Base-by-base conservation (phyloP, 2,329 filamentous ascomycete species). In the Calonectria pseudoturangicola region DNA sequence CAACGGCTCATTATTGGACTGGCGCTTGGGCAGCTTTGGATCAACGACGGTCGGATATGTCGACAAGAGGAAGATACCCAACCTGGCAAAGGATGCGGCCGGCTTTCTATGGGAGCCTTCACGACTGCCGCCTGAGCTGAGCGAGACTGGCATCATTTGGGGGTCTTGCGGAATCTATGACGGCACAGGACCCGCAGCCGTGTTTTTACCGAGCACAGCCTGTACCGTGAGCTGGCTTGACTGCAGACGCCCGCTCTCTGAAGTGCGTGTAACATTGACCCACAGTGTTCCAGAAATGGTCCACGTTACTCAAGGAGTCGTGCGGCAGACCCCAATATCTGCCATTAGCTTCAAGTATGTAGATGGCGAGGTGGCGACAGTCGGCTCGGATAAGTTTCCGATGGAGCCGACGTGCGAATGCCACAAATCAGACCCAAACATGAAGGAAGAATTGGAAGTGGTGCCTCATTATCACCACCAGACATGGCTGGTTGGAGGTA, bases 151-250 rank as follows among this genome's bases (percentile, higher is more conserved):
- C 2, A 3, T 4, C 0, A 54, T 54, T 7, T 66, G 63, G 63
- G 63, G 63, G 3, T 48, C 39, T 8, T 45, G 63, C 18, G 47
- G 47, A 2, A 7, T 15, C 9, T 41, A 41, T 8, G 63, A 66
- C 2, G 25, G 18, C 21, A 8, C 25, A 21, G 21, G 13, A 30
- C 36, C 21, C 33, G 8, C 9, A 2, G 21, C 33, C 36, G n/a
- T 16, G 3, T 41, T 30, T 54, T 18, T 51, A 28, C 47, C 63
- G 2, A 16, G 7, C 6, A 30, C 21, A 15, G 33, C 33, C 9
- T 66, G 63, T 25, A 54, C 63, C 2, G 48, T 54, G 36, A 66
- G 48, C 63, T 66, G 63, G 63, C 47, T 66, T 3, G 63, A 54
- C 21, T 66, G 63, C 63, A 43, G 48, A 25, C 48, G 33, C 25